Conservation (phyloP, 768 basidiomycete genomes). For the Sporobolomyces roseus region DNA sequence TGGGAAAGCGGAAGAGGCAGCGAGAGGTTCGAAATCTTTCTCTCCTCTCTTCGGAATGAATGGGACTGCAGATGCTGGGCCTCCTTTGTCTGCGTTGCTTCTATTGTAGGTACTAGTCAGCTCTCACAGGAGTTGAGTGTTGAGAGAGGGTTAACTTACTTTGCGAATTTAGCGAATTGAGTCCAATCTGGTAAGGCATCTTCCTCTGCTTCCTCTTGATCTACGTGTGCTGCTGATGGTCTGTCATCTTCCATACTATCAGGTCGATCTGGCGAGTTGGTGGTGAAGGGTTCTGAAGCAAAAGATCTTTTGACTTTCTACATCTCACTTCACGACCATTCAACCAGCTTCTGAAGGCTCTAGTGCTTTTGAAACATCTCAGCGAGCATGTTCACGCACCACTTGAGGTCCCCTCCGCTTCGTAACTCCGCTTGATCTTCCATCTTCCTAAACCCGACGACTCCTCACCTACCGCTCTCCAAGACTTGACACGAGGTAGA, state of each 20-base stretch:
- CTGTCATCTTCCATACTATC: conserved; percentile 38
- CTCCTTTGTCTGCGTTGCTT: conserved; percentile 11
- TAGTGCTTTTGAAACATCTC: too few relatives aligned
- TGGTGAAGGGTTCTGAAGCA: background rate
- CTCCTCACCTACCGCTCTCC: too few relatives aligned
- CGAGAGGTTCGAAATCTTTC: conserved; percentile 87
- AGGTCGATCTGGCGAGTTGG: background rate
- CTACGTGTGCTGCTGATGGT: conserved; percentile 19
- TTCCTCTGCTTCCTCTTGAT: conserved; percentile 41
- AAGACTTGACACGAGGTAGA: too few relatives aligned
- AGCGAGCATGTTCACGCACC: too few relatives aligned
- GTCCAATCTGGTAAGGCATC: conserved; percentile 43
- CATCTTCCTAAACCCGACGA: too few relatives aligned
- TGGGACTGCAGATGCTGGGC: conserved; percentile 20
- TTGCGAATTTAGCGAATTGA: conserved; percentile 39
- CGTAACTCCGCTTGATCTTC: too few relatives aligned
- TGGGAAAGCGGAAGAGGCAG: conserved; percentile 24
- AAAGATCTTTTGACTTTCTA: background rate
- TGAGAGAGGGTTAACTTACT: conserved; percentile 15
- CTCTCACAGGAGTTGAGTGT: background rate
- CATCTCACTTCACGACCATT: background rate
- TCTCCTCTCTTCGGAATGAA: conserved; percentile 85
- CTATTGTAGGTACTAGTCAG: background rate
- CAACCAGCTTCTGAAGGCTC: too few relatives aligned
- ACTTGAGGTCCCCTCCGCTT: too few relatives aligned